Conservation (phyloP, 306 rosid genomes). For the Sphenostylis stenocarpa region DNA sequence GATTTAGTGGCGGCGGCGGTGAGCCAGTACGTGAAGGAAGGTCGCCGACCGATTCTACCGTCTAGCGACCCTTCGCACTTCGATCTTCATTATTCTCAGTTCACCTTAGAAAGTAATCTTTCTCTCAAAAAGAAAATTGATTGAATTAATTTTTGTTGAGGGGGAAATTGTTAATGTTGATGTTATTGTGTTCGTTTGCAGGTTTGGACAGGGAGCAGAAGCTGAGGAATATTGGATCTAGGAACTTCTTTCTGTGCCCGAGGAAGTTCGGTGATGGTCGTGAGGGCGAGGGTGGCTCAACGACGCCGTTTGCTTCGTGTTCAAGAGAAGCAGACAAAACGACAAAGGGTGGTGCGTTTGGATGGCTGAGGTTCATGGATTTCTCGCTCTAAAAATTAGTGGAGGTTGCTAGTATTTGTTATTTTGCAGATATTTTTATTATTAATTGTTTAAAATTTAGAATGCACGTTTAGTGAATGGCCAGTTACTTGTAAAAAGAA, state of each 20-base stretch:
- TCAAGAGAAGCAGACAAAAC: slow-evolving; percentile 51
- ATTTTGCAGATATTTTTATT: not conserved
- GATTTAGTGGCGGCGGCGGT: slow-evolving; percentile 57
- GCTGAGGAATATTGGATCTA: slow-evolving; percentile 63
- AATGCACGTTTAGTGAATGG: not conserved
- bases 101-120: slow-evolving; percentile 74
- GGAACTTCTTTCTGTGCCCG: slow-evolving; percentile 74
- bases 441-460: not conserved
- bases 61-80: slow-evolving; percentile 50
- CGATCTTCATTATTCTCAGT: slow-evolving; percentile 92
- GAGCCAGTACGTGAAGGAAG: slow-evolving; percentile 61
- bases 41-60: slow-evolving; percentile 76
- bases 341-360: slow-evolving; percentile 39
- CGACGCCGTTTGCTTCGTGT: slow-evolving; percentile 51
- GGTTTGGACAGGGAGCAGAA: slow-evolving; percentile 74
- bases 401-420: not conserved
- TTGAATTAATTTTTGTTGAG: not conserved
- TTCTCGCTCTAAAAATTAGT: slow-evolving; percentile 41
- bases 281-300: not conserved
- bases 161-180: not conserved
- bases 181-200: slow-evolving; percentile 7
- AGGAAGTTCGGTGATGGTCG: slow-evolving; percentile 13
- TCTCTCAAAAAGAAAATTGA: not conserved
- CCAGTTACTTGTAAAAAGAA: not conserved
- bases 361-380: slow-evolving; percentile 70